Evolutionary conservation across 257 asterid genomes (phyloP), one percentile per base, ranked within the genome.

Genomic region (Primulina tabacum): DNA sequence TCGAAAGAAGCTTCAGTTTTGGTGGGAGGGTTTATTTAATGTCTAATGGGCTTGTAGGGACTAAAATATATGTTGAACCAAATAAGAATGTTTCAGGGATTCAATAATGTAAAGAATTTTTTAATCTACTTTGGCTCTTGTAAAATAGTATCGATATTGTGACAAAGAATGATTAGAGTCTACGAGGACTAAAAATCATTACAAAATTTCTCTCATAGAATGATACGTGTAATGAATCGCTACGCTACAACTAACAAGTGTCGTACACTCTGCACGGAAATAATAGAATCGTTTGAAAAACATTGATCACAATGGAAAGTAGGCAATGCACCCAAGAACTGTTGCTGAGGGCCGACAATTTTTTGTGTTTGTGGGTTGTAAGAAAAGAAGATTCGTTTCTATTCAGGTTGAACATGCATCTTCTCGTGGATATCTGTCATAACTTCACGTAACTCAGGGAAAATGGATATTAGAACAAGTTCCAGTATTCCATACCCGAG

Each of bases 401-500:
- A 80, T 65, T 73, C 81, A 70, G 82, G 70, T 78, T 85, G 76
- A 62, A 72, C 56, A 2, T 37, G 85, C 70, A 78, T 70, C 78
- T 84, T 86, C 71, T 86, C 83, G 69, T 85, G 98, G 73, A 88
- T 84, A 77, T 94, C 97, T 79, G 74, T 58, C 79, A 91, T 85
- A 35, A 89, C 64, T 52, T 88, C 95, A 56, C 81, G 88, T 73
- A 94, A 50, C 80, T 94, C 98, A 0, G 99, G 99, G 75, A 91
- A 91, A 52, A 89, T 65, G 26, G 97, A 85, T 69, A 91, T 57
- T 18, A 94, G 85, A 55, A 89, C 82, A 50, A 88, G 97, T 78
- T 94, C 99, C 38, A 94, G 87, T 71, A 94, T 87, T 57, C 90
- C 98, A 75, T 88, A 94, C 4, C 93, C 92, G 71, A 94, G 94